A percentile compares a stretch with the other conserved stretches of the same genome.
Evolutionary conservation across 352 stramenopile genomes (phyloP).

Genomic region (Phytophthora idaei): DNA sequence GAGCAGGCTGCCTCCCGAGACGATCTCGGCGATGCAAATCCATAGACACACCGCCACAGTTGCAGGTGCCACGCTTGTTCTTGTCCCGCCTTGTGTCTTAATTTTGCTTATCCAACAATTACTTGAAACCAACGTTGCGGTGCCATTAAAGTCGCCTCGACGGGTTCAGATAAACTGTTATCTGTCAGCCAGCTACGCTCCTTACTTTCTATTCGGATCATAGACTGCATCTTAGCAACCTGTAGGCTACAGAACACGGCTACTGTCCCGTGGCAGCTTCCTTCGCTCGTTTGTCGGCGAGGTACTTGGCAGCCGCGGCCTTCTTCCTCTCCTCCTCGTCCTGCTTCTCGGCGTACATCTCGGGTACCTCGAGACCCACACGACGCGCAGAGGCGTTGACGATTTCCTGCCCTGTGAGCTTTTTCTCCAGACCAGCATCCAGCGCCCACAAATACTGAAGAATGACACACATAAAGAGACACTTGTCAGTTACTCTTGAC

Average conservation of each 20-base stretch:
- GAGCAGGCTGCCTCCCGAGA: conserved; percentile 55
- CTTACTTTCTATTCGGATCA: conserved; percentile 21
- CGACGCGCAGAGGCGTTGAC: conserved; percentile 77
- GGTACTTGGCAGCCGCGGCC: conserved; percentile 57
- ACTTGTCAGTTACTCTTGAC: conserved; percentile 13
- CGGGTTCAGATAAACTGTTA: background rate
- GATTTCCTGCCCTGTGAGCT: conserved; percentile 71
- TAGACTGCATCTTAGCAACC: conserved; percentile 3
- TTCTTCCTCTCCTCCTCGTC: conserved; percentile 39
- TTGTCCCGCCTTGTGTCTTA: conserved; percentile 37
- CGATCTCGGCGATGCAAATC: conserved; percentile 51
- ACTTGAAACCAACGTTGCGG: conserved; percentile 36
- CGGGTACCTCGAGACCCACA: conserved; percentile 77
- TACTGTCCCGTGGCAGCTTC: conserved; percentile 34
- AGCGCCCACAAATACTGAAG: conserved; percentile 71
- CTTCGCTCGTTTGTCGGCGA: conserved; percentile 56
- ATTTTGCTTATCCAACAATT: conserved; percentile 43
- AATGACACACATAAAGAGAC: background rate
- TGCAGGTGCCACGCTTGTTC: conserved; percentile 26
- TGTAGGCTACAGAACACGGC: background rate
- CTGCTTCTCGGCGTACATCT: conserved; percentile 75
- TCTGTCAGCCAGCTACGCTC: conserved; percentile 2
- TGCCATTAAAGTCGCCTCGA: conserved; percentile 20
- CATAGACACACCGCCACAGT: conserved; percentile 39
- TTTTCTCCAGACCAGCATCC: conserved; percentile 72